phyloP scores from a whole-genome alignment of 805 yeast genomes.

The Candida insectorum region DNA sequence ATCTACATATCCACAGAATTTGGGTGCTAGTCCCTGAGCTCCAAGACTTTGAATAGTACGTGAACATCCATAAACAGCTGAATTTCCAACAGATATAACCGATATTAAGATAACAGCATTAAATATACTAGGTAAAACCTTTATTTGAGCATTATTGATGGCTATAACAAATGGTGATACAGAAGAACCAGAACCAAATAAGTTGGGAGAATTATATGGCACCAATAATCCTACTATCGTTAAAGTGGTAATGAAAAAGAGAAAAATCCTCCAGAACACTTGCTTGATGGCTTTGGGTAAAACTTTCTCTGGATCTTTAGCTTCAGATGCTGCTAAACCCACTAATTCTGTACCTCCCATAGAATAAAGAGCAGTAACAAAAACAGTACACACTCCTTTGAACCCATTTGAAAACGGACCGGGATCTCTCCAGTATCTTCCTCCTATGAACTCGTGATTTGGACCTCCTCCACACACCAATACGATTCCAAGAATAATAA shows the following conservation, averaged over 20 bases:
- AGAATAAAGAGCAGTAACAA: constrained; percentile 35
- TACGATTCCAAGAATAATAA: constrained; percentile 33
- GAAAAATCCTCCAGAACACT: constrained; percentile 41
- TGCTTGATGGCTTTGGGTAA: constrained; percentile 42
- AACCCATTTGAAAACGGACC: constrained; percentile 38
- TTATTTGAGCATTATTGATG: constrained; percentile 56
- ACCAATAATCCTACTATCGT: constrained; percentile 36
- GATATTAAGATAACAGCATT: constrained; percentile 72
- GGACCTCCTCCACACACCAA: constrained; percentile 40
- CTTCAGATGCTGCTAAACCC: constrained; percentile 38
- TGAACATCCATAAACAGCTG: constrained; percentile 71
- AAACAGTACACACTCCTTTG: constrained; percentile 36
- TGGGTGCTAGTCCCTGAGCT: constrained; percentile 69
- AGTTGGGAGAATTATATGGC: constrained; percentile 48
- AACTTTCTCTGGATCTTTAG: constrained; percentile 34
- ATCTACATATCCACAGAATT: constrained; percentile 36
- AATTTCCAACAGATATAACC: constrained; percentile 73
- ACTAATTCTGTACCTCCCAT: constrained; percentile 38
- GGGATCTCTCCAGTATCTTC: constrained; percentile 25
- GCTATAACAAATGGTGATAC: constrained; percentile 81
- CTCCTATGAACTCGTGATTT: constrained; percentile 33
- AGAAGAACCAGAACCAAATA: constrained; percentile 44
- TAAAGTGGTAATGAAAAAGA: constrained; percentile 35
- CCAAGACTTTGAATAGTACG: constrained; percentile 68
- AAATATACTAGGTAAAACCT: constrained; percentile 66